Conservation (phyloP, 768 basidiomycete genomes). For the Asterophora parasitica region DNA sequence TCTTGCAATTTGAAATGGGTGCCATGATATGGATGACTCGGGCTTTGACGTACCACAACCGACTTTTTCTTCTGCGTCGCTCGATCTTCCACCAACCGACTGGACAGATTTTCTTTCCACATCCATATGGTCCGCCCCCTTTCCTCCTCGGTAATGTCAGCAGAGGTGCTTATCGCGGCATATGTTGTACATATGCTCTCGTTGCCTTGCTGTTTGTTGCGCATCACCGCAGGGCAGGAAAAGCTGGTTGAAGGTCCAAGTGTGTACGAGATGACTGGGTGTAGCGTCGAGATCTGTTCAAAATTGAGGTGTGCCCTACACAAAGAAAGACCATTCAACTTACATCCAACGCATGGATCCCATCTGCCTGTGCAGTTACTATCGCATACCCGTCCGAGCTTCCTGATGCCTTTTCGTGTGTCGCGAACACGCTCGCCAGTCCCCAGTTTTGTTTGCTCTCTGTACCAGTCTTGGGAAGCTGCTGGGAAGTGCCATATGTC, state of each 20-base stretch:
- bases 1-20: constrained; percentile 14
- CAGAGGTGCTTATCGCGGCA: constrained; percentile 43
- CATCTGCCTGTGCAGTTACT: constrained; percentile 67
- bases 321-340: constrained; percentile 14
- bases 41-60: constrained; percentile 36
- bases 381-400: constrained; percentile 56
- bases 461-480: constrained; percentile 20
- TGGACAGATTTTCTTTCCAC: constrained; percentile 53
- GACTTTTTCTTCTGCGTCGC: constrained; percentile 35
- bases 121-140: constrained; percentile 52
- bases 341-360: constrained; percentile 73
- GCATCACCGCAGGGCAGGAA: constrained; percentile 51
- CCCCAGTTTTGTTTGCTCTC: constrained; percentile 15
- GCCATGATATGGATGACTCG: constrained; percentile 4
- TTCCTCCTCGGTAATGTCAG: constrained; percentile 37
- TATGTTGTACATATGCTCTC: constrained; percentile 48
- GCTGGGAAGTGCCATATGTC: constrained; percentile 27
- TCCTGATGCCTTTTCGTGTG: constrained; percentile 26
- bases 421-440: constrained; percentile 28
- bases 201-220: constrained; percentile 26
- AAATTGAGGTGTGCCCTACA: neutral
- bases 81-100: constrained; percentile 23
- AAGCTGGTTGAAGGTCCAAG: constrained; percentile 63
- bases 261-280: constrained; percentile 64
- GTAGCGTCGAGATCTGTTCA: constrained; percentile 53